phyloP scores from a whole-genome alignment of 169 alveolate genomes.

The Plasmodium relictum region DNA sequence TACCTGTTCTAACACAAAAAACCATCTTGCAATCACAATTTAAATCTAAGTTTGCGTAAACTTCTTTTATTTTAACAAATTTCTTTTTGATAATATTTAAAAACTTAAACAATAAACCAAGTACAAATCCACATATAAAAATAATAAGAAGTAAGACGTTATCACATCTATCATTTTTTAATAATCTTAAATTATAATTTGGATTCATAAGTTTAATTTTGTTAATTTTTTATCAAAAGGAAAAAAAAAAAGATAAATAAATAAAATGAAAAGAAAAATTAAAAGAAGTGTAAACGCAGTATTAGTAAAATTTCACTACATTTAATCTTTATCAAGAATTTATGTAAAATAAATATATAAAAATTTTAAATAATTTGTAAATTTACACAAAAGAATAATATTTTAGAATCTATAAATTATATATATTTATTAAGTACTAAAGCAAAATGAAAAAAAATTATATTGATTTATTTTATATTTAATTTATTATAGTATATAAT shows the following conservation, averaged over 20 bases:
- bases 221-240: neutral
- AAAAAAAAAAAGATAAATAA: neutral
- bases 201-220: slow-evolving; percentile 22
- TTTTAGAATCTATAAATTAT: too few relatives aligned
- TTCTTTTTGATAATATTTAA: slow-evolving; percentile 17
- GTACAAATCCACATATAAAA: slow-evolving; percentile 61
- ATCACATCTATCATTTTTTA: slow-evolving; percentile 28
- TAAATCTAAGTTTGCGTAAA: slow-evolving; percentile 14
- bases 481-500: too few relatives aligned
- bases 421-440: too few relatives aligned
- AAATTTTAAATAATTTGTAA: too few relatives aligned
- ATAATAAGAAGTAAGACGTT: neutral
- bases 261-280: neutral
- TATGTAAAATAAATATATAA: too few relatives aligned
- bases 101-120: slow-evolving; percentile 42
- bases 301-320: too few relatives aligned
- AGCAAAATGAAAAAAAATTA: too few relatives aligned
- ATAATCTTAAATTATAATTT: neutral
- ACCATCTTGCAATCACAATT: slow-evolving; percentile 74
- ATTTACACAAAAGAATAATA: too few relatives aligned
- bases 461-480: too few relatives aligned
- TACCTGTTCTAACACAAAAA: slow-evolving; percentile 77
- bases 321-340: too few relatives aligned
- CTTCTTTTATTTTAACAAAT: slow-evolving; percentile 21
- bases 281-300: too few relatives aligned